Percentiles rank a stretch among this genome's conserved stretches.
Conservation (phyloP, 2,329 filamentous ascomycete genomes). For the Fusarium foetens region DNA sequence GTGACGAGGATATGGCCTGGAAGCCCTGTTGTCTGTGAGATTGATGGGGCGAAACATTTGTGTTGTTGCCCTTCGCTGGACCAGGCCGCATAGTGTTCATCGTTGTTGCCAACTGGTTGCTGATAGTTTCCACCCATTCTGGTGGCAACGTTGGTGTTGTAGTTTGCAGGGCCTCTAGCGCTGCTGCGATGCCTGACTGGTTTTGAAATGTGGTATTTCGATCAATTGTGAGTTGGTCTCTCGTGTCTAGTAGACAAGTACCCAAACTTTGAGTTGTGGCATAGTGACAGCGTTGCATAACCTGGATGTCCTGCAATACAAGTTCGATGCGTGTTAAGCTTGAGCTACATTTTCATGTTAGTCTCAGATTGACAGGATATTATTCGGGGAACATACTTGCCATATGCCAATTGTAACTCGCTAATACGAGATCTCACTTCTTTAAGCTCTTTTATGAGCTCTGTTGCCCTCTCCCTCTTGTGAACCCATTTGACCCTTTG, state of each 20-base stretch:
- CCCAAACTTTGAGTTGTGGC: background rate
- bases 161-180: background rate
- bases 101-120: background rate
- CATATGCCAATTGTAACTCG: background rate
- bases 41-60: background rate
- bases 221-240: background rate
- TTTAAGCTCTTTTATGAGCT: background rate
- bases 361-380: background rate
- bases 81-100: rapidly evolving
- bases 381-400: background rate
- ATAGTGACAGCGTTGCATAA: background rate
- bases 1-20: background rate
- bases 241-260: background rate
- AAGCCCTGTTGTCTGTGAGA: background rate
- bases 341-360: background rate
- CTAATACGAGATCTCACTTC: background rate
- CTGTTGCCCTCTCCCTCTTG: background rate
- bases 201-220: background rate
- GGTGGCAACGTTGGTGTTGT: background rate
- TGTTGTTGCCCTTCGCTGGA: background rate
- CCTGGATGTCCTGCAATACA: background rate
- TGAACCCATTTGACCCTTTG: background rate
- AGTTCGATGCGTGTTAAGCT: background rate
- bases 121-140: background rate
- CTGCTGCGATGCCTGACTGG: background rate